Conservation (phyloP, 768 basidiomycete species). For the Psilocybe cubensis region DNA sequence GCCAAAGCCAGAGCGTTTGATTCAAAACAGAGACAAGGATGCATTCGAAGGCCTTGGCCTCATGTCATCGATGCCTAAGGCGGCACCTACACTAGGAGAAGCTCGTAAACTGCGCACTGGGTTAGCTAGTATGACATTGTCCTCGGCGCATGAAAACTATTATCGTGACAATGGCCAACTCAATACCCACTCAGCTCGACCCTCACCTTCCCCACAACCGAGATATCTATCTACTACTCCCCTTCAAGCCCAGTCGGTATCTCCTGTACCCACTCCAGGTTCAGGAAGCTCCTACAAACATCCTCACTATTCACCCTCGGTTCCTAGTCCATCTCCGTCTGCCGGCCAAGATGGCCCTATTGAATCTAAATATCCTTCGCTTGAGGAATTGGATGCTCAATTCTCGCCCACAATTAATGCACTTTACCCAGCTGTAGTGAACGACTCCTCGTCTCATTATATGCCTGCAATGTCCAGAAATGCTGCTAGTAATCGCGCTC, state of each 20-base stretch:
- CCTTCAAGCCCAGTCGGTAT: constrained; percentile 32
- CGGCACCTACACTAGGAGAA: constrained; percentile 74
- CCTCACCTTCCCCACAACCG: constrained; percentile 39
- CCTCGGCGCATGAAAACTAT: constrained; percentile 22
- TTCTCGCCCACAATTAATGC: constrained; percentile 25
- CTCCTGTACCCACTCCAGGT: constrained; percentile 31
- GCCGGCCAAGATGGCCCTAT: constrained; percentile 44
- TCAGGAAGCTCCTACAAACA: constrained; percentile 33
- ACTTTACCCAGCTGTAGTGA: constrained; percentile 27
- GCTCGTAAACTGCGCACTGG: constrained; percentile 75
- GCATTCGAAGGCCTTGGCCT: constrained; percentile 81
- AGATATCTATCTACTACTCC: constrained; percentile 27
- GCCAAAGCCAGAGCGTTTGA: constrained; percentile 24
- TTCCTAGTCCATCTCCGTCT: constrained; percentile 26
- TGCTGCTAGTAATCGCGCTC: not conserved
- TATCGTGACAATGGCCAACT: constrained; percentile 33
- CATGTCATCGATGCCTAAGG: constrained; percentile 41
- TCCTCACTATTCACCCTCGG: constrained; percentile 31
- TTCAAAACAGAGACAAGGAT: constrained; percentile 50
- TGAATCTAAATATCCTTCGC: constrained; percentile 83
- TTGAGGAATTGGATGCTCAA: constrained; percentile 78
- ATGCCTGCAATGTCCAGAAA: constrained; percentile 10
- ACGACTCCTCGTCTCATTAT: constrained; percentile 16
- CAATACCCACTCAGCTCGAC: constrained; percentile 26
- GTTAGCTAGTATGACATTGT: constrained; percentile 54